phyloP scores from a whole-genome alignment of 352 stramenopile species.

The Globisporangium iwayamae region DNA sequence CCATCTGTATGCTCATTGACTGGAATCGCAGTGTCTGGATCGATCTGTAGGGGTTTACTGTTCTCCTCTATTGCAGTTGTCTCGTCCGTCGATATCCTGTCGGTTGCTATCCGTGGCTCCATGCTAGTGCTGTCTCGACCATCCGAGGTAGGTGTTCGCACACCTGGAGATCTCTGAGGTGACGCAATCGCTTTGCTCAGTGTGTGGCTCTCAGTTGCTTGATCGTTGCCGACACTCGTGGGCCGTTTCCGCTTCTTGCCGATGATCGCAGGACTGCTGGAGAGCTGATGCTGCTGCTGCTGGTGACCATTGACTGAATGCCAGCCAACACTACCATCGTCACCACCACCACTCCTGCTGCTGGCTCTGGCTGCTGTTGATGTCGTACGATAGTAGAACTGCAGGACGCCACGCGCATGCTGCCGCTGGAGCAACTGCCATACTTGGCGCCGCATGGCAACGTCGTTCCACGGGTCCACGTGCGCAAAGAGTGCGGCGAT shows the following conservation, averaged over 20 bases:
- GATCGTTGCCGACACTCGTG: slow-evolving; percentile 4
- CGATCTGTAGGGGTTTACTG: not conserved
- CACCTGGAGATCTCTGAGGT: not conserved
- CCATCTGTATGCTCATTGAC: not conserved
- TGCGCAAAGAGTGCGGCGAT: slow-evolving; percentile 35
- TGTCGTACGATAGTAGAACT: slow-evolving; percentile 37
- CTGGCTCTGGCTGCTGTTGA: not conserved
- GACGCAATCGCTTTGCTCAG: not conserved
- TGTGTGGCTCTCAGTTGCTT: not conserved
- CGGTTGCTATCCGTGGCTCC: slow-evolving; percentile 5
- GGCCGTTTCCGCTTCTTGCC: slow-evolving; percentile 64
- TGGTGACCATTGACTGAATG: not conserved
- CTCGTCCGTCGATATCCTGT: not conserved
- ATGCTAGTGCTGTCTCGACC: not conserved
- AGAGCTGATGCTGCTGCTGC: not conserved
- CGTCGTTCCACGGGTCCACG: slow-evolving; percentile 40
- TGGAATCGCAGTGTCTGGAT: not conserved
- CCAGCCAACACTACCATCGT: too few relatives aligned
- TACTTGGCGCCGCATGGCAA: slow-evolving; percentile 39
- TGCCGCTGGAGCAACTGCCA: slow-evolving; percentile 56
- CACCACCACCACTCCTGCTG: not conserved
- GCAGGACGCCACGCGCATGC: slow-evolving; percentile 37
- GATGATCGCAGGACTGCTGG: not conserved
- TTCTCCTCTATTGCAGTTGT: not conserved
- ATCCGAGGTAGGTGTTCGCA: not conserved